Conservation (phyloP, 2,329 filamentous ascomycete genomes). For the Volutella citrinella region DNA sequence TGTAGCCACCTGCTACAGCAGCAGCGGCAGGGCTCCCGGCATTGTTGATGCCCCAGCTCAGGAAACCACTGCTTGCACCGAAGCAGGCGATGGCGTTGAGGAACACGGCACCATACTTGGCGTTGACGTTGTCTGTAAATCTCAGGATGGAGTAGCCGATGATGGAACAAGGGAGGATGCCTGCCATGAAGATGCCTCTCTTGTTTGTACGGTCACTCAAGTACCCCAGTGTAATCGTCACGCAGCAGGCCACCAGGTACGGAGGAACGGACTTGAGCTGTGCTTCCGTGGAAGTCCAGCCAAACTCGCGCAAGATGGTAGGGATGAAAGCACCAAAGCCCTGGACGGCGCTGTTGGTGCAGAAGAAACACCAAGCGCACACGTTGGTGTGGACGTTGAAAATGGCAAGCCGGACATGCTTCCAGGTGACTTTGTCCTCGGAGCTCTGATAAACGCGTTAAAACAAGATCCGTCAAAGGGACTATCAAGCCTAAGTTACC, state of each 20-base stretch:
- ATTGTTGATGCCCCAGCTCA: constrained; percentile 60
- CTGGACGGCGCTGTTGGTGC: constrained; percentile 59
- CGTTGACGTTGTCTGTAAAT: constrained; percentile 38
- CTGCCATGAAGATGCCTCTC: constrained; percentile 39
- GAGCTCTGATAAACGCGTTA: too few relatives aligned
- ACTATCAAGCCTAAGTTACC: too few relatives aligned
- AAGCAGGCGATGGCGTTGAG: constrained; percentile 55
- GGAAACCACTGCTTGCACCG: constrained; percentile 55
- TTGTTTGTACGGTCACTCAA: constrained; percentile 12
- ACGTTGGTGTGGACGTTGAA: constrained; percentile 58
- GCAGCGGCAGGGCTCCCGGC: constrained; percentile 53
- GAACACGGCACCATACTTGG: constrained; percentile 52
- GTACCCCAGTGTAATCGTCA: constrained; percentile 2
- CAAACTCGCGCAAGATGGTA: constrained; percentile 40
- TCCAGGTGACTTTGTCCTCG: constrained; percentile 43
- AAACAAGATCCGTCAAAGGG: too few relatives aligned
- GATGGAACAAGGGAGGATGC: constrained; percentile 40
- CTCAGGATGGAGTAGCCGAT: constrained; percentile 52
- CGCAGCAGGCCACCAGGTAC: constrained; percentile 30
- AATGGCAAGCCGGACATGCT: constrained; percentile 49
- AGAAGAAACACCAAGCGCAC: constrained; percentile 56
- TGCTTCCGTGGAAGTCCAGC: constrained; percentile 36
- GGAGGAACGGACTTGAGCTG: constrained; percentile 45
- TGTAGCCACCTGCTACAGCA: constrained; percentile 53
- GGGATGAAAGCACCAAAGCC: constrained; percentile 46